Base-by-base conservation (phyloP, 441 rosid genomes). In the Erodium chrysanthum region DNA sequence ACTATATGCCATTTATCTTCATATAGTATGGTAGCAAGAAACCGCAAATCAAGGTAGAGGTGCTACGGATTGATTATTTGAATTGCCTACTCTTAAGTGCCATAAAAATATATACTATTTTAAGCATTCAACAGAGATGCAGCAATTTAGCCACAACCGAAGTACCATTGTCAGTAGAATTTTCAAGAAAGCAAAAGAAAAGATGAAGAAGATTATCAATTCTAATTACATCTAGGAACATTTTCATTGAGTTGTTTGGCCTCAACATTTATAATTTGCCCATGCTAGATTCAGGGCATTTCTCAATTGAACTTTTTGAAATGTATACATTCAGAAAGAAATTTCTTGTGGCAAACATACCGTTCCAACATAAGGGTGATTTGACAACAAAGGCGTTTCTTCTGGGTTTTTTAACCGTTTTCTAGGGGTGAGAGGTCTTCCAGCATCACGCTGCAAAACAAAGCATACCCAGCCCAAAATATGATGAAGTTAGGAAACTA, bases 291-390 rank as follows among this genome's bases (percentile, higher is more conserved):
- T 33, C 40, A 33, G 9, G 40, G 40, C 40, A 33, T 33, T 33
- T 33, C 40, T 33, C 40, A 7, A 7, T 33, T 33, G 7, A 33
- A 33, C 40, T 7, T 33, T 33, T 33, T 33, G 40, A 33, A 33
- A 33, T 33, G 40, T 33, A 33, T 33, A 33, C 40, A 5, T 33
- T 33, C 40, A 33, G 40, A 33, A 33, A 33, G 40, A 33, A 33
- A 33, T 33, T 33, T 33, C 8, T 33, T 2, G 40, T 33, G 40
- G 7, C 40, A 54, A 18, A 69, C 62, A 1, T 81, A 93, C 98
- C 96, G 84, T 87, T 65, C 87, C 91, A 67, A 89, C 96, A 71
- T 87, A 90, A 8, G 96, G 97, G 82, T 94, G 99, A 86, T 87
- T 84, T 35, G 96, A 88, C 78, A 91, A 76, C 37, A 94, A 81